Base-by-base conservation (phyloP, 2,329 filamentous ascomycete species). In the Talaromyces albobiverticillius region DNA sequence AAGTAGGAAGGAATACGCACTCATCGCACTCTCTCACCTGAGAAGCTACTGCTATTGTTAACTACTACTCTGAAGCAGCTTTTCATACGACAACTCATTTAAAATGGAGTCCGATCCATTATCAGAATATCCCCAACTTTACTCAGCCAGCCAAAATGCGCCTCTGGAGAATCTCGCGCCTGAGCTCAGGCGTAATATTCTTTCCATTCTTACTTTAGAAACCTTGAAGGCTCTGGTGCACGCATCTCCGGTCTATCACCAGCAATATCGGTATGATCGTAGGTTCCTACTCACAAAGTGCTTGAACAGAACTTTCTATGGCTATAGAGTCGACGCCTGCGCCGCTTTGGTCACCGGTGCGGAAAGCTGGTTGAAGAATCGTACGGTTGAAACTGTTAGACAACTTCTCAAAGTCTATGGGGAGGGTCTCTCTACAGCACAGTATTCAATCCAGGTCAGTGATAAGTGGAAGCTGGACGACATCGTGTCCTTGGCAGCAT, bases 161-260 rank as follows among this genome's bases (percentile, higher is more conserved):
- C 42, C n/a, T 29, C 54, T 56, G 26, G 56, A 58, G 52, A 56
- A 25, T 10, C 59, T 58, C 22, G 63, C 65, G 8, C 36, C 63
- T 18, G 63, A 69, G 53, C 42, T 67, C 11, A 61, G 64, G 20
- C 53, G 51, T 20, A 46, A 57, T 3, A 46, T 68, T 8, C 61
- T 67, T n/a, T 59, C 49, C 5, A 25, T 55, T 14, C 25, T 61
- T 40, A 56, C 60, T 11, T 29, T 64, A 3, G 11, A 56, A 26
- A 41, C 54, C 10, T 51, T 67, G 10, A 59, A 51, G n/a, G 52
- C 56, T 18, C 53, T 69, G 3, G 55, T 65, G 14, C 59, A 46
- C 45, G 62, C 65, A 22, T 67, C 64, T 3, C 62, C 65, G 10
- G 51, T 59, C 23, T 68, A 60, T 41, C 53, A 64, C 41, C 49